Base-by-base conservation (phyloP, 768 basidiomycete species). In the Hydnum rufescens region DNA sequence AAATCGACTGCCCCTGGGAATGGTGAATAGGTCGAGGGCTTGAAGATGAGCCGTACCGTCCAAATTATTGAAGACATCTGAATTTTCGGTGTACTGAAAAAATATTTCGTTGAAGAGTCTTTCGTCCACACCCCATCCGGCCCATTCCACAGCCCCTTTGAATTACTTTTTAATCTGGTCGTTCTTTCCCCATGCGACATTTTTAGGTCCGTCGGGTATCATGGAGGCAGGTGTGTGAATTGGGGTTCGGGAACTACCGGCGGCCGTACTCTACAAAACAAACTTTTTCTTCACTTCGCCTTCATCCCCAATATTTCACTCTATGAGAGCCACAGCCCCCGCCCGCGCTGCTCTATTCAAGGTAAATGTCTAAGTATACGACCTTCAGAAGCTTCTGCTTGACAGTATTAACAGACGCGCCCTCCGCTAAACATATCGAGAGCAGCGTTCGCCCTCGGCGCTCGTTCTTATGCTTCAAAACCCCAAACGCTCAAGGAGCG, bases 401-500 rank as follows among this genome's bases (percentile, higher is more conserved):
- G 32, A 51, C 29, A 53, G 51, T 54, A 25, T 49, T 53, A 31
- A 22, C 53, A 55, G 55, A 49, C 28, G 31, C 55, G 53, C 28
- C 36, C 34, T 13, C 22, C 32, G 3, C 51, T 51, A 30, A 19
- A 22, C n/a, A 16, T 42, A 42, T 39, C 32, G 23, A 43, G 32
- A 25, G 30, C 52, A n/a, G 42, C 51, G 5, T 13, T 28, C 42
- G 6, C 44, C 51, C n/a, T 28, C 28, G 5, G n/a, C 47, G 51
- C n/a, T n/a, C 51, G 51, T 19, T 22, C 49, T n/a, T 52, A 51
- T 50, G 51, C 51, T 22, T 63, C 75, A 29, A 82, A 80, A 66
- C 75, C 75, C 42, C 72, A 75, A 55, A 78, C 86, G 26, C 75
- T 97, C 64, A 93, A 92, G 71, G 89, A 96, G 68, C 76, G 88